Evolutionary conservation across 768 basidiomycete genomes (phyloP).

Genomic region (Rhodotorula paludigena): DNA sequence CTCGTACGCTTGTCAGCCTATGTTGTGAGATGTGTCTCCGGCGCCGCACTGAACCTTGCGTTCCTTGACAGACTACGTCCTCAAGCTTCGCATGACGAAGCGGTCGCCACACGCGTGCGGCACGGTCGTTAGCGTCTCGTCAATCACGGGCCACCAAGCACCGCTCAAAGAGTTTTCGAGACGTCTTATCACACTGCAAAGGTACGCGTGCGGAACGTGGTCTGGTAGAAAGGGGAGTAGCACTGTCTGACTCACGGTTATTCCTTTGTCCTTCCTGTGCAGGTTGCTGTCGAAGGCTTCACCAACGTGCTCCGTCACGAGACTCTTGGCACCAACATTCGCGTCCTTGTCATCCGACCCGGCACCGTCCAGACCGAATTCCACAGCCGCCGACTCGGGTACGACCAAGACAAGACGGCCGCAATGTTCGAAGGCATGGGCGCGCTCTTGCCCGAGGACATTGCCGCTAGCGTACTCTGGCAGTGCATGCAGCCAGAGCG

Average conservation of each 20-base stretch:
- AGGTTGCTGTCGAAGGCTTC: constrained; percentile 3
- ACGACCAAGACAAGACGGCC: not conserved
- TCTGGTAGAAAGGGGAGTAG: no score
- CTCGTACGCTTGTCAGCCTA: not conserved
- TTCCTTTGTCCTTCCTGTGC: not conserved
- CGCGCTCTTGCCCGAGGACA: not conserved
- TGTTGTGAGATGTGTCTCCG: not conserved
- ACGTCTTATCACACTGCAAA: constrained; percentile 3
- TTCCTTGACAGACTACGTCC: not conserved
- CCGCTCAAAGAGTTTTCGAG: constrained; percentile 4
- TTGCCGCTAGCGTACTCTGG: not conserved
- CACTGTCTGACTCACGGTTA: not conserved
- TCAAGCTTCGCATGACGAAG: constrained; percentile 1
- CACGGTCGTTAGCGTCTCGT: not conserved
- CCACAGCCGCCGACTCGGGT: not conserved
- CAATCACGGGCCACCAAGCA: constrained; percentile 1
- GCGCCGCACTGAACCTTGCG: not conserved
- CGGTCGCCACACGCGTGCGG: not conserved
- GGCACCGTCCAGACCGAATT: not conserved
- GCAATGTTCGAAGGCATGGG: not conserved
- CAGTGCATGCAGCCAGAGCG: not conserved
- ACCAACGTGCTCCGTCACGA: constrained; percentile 6
- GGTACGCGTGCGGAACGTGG: not conserved
- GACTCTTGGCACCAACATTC: not conserved
- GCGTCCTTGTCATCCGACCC: constrained; percentile 2